A percentile compares a stretch with the other conserved stretches of the same genome.
These are phyloP conservation scores for Xylogone sp. DNA, from an alignment of 2,329 filamentous ascomycete species.

Conservation along the genomic window DNA sequence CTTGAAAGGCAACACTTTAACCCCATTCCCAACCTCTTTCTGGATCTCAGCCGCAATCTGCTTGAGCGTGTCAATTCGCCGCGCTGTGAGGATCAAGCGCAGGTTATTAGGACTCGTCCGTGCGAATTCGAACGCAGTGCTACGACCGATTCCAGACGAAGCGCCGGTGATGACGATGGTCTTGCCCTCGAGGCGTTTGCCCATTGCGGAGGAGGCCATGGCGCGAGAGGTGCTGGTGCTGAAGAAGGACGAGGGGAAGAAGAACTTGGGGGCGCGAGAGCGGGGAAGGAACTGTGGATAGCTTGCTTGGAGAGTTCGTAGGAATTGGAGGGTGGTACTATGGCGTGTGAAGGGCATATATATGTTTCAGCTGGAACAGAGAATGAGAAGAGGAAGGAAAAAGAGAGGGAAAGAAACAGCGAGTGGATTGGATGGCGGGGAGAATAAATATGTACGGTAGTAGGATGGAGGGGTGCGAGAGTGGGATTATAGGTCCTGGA, in stretches of 20 bases:
- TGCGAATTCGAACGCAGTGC: slow-evolving; percentile 87
- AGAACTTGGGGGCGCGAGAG: background rate
- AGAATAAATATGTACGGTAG: background rate
- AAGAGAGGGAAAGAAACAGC: no score
- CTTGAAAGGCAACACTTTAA: slow-evolving; percentile 78
- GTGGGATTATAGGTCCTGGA: background rate
- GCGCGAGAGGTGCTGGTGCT: slow-evolving; percentile 28
- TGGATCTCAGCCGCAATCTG: slow-evolving; percentile 73
- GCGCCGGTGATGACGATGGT: slow-evolving; percentile 90
- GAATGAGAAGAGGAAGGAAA: background rate
- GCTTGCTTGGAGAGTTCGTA: background rate
- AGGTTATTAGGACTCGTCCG: slow-evolving; percentile 75
- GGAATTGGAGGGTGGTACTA: background rate
- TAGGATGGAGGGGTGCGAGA: background rate
- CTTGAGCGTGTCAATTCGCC: slow-evolving; percentile 73
- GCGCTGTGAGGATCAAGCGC: slow-evolving; percentile 84
- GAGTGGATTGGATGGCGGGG: background rate
- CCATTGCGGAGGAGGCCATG: slow-evolving; percentile 64
- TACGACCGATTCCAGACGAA: slow-evolving; percentile 84
- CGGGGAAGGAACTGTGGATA: background rate
- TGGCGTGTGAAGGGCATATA: background rate
- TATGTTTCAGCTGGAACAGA: background rate
- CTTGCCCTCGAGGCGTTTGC: slow-evolving; percentile 86
- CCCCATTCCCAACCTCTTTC: slow-evolving; percentile 71
- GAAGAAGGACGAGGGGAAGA: background rate